These are phyloP conservation scores for Aspergillus transmontanensis DNA, from an alignment of 2,329 filamentous ascomycete species.

Conservation along the genomic window DNA sequence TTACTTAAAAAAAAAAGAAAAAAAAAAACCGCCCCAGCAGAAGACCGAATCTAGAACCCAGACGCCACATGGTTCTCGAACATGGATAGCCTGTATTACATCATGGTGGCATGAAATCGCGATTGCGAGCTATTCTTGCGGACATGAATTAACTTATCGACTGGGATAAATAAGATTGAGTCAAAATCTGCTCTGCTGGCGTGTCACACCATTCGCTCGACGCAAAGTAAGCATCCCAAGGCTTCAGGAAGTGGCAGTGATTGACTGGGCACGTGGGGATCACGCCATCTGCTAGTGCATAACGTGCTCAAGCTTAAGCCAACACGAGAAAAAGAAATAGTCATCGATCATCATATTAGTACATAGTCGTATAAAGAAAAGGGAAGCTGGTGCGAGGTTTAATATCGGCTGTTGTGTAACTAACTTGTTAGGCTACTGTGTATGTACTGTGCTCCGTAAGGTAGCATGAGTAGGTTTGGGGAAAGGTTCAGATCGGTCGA, in stretches of 20 bases:
- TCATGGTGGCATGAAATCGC: not conserved
- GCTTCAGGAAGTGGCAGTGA: not conserved
- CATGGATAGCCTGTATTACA: not conserved
- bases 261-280: constrained; percentile 3
- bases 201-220: not conserved
- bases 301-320: constrained; percentile 16
- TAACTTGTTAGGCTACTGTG: not conserved
- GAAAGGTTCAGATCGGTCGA: not conserved
- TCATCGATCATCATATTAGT: not conserved
- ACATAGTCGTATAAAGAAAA: not conserved
- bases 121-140: not conserved
- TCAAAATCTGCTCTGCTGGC: not conserved
- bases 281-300: constrained; percentile 18
- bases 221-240: not conserved
- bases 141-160: too few species aligned
- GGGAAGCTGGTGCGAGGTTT: not conserved
- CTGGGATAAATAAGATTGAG: not conserved
- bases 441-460: not conserved
- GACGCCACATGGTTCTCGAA: not conserved
- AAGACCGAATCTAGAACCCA: not conserved
- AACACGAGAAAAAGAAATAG: not conserved
- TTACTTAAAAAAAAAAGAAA: too few species aligned
- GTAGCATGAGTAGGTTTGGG: not conserved
- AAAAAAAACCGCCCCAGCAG: not conserved
- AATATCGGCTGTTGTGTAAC: not conserved